Percentiles rank a stretch among this genome's conserved stretches.
phyloP scores from a whole-genome alignment of 2,329 filamentous ascomycete species.

The Pezizomycotina sp. region DNA sequence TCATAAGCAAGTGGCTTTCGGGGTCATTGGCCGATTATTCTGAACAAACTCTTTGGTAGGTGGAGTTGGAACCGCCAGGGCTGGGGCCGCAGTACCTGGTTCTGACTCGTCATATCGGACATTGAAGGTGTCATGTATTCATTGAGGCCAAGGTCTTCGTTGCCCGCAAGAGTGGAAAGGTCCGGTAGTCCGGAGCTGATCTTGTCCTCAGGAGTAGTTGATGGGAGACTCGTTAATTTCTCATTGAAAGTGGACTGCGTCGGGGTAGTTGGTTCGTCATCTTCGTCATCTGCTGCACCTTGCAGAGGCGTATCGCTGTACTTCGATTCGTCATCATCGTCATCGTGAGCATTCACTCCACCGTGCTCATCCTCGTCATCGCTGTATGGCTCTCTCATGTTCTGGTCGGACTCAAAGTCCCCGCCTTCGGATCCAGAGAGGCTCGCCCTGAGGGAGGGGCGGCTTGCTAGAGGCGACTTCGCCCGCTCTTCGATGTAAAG shows the following conservation, averaged over 20 bases:
- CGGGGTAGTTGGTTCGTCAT: constrained; percentile 34
- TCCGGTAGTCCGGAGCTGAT: constrained; percentile 31
- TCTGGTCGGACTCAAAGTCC: too few relatives aligned
- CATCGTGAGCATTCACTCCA: constrained; percentile 46
- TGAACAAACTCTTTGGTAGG: too few relatives aligned
- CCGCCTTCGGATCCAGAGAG: too few relatives aligned
- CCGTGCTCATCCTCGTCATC: too few relatives aligned
- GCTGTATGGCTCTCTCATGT: too few relatives aligned
- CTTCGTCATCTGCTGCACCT: constrained; percentile 26
- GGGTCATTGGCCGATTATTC: too few relatives aligned
- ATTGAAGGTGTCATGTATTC: constrained; percentile 39
- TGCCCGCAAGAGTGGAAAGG: constrained; percentile 35
- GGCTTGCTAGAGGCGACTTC: too few relatives aligned
- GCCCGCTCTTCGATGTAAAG: too few relatives aligned
- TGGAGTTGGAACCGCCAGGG: too few relatives aligned
- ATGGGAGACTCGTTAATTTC: constrained; percentile 17
- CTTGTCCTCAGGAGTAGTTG: constrained; percentile 10
- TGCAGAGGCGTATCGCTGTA: constrained; percentile 14
- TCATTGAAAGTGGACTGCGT: constrained; percentile 26
- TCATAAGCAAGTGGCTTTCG: constrained; percentile 4
- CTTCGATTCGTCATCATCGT: constrained; percentile 31
- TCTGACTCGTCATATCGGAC: constrained; percentile 24
- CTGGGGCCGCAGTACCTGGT: neutral
- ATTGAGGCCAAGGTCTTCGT: constrained; percentile 38
- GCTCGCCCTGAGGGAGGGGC: too few relatives aligned